phyloP scores from a whole-genome alignment of 2,329 filamentous ascomycete species.

The Erysiphe neolycopersici region DNA sequence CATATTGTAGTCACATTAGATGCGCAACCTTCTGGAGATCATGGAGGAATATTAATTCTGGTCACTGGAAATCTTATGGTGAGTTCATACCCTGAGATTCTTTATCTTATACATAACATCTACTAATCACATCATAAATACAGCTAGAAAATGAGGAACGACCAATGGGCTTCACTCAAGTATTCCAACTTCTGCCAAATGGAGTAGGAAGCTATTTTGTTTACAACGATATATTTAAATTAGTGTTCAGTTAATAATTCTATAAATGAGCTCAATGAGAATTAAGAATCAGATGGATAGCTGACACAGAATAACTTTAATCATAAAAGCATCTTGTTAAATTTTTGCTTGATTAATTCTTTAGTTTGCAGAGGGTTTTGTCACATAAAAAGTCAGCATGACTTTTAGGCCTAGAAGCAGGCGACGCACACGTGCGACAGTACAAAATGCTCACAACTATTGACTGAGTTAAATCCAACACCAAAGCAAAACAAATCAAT shows the following conservation, averaged over 20 bases:
- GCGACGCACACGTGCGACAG: too few relatives aligned
- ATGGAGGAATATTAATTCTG: constrained; percentile 54
- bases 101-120: background rate
- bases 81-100: constrained; percentile 14
- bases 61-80: constrained; percentile 72
- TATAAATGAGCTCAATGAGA: background rate
- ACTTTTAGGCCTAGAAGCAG: too few relatives aligned
- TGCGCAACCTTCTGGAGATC: constrained; percentile 46
- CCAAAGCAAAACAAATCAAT: too few relatives aligned
- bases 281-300: constrained; percentile 1
- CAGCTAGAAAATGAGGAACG: constrained; percentile 66
- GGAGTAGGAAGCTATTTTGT: constrained; percentile 49
- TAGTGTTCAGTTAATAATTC: constrained; percentile 32
- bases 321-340: too few relatives aligned
- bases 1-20: constrained; percentile 58
- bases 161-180: constrained; percentile 77
- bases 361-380: too few relatives aligned
- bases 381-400: too few relatives aligned
- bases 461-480: too few relatives aligned
- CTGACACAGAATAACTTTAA: too few relatives aligned
- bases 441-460: too few relatives aligned
- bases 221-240: constrained; percentile 84
- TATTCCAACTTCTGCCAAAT: constrained; percentile 60
- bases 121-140: constrained; percentile 3
- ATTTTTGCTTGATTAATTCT: too few relatives aligned